Base-by-base conservation (phyloP, 2,329 filamentous ascomycete genomes). In the Pezicula radicicola region DNA sequence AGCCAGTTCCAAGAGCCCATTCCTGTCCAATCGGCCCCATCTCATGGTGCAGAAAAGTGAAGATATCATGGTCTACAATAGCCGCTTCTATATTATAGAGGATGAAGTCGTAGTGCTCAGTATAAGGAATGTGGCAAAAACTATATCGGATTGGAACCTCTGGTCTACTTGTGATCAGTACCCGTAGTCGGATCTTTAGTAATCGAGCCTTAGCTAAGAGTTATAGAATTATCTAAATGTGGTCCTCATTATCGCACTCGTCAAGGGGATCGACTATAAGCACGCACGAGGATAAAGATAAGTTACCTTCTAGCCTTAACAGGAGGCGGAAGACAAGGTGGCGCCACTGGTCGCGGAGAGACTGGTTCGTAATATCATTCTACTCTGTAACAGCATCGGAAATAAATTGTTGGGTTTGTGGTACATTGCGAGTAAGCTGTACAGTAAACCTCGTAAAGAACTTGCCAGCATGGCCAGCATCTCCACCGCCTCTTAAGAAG, bases 281-380 rank as follows among this genome's bases (percentile, higher is more conserved):
- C 44, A 63, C 40, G 16, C 44, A 49, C 2, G 33, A 16, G 5
- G n/a, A n/a, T n/a, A n/a, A n/a, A 35, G 30, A 6, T 30, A 4
- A 15, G 16, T 30, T 19, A 7, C 27, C 39, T 19, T 54, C 36
- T 36, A 58, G 46, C 36, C 52, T 30, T 59, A 75, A 28, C 48
- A 70, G n/a, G 56, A 77, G 4, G 70, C 66, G 7, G 54, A 67
- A 1, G 66, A 75, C 49, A 74, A 77, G 55, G 59, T 76, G 39
- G 63, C 75, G 16, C 68, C 64, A 4, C 71, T 75, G 68, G 73
- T 74, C 9, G 57, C 76, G 21, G 73, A 78, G 49, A 9, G 19
- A 30, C 30, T 4, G 27, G 28, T 27, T 33, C 33, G 4, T 19
- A 39, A 52, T 52, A 16, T 52, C 51, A 39, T 40, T 40, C 5